These are phyloP conservation scores for Aspergillus sp. DNA, from an alignment of 2,329 filamentous ascomycete genomes.

Conservation along the genomic window DNA sequence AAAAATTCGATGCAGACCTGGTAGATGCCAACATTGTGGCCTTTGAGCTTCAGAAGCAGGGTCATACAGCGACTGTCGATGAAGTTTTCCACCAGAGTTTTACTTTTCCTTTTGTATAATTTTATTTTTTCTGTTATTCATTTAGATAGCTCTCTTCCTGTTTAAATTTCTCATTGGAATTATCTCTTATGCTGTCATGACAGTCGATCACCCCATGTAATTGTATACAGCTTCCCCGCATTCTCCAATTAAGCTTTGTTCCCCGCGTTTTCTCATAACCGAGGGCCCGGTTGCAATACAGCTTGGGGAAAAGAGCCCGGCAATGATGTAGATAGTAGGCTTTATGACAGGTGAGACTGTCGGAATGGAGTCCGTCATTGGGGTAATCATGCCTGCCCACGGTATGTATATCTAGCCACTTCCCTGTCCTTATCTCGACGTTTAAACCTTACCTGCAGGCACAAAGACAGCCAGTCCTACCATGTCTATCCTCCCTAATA, in stretches of 20 bases:
- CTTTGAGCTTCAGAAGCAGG: conserved; percentile 2
- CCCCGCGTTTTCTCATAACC: neutral
- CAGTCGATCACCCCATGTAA: too few species aligned
- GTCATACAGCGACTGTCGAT: neutral
- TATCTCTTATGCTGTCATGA: too few species aligned
- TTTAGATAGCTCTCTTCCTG: neutral
- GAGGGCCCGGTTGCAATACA: neutral
- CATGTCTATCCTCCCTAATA: neutral
- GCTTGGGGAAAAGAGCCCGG: neutral
- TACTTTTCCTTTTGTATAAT: neutral
- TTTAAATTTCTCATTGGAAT: neutral
- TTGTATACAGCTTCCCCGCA: neutral
- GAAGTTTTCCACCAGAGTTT: conserved; percentile 2
- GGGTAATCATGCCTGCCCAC: too few species aligned
- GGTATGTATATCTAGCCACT: neutral
- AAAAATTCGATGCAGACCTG: neutral
- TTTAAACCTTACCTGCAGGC: neutral
- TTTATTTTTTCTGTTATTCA: neutral
- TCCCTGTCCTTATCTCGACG: neutral
- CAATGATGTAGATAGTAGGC: neutral
- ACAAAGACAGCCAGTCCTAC: neutral
- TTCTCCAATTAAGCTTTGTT: neutral
- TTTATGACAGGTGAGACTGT: too few species aligned
- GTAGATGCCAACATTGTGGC: conserved; percentile 1
- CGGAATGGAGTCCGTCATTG: too few species aligned